Evolutionary conservation across 306 rosid genomes (phyloP), one percentile per base, ranked within the genome.

Genomic region (Begonia masoniana): DNA sequence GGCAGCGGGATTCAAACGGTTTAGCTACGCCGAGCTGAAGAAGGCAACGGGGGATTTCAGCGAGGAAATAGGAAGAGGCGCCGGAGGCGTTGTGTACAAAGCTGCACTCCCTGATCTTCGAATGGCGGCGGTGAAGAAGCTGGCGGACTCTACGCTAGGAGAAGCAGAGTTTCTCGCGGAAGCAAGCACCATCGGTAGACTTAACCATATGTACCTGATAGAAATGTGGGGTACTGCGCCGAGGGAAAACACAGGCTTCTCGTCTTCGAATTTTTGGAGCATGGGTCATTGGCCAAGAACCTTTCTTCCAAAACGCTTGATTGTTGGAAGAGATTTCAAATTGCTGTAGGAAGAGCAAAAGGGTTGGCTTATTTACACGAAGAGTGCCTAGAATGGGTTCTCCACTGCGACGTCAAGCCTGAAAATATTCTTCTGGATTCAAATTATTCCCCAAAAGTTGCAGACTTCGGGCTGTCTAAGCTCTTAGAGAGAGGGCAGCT

Each of bases 331-430:
- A 75, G 77, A 56, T 79, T 71, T 55, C 47, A 76, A 10, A 76
- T 78, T 55, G 83, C 92, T 8, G 13, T 74, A 2, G 86, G 92
- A 10, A 76, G 69, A 0, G 81, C 81, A 9, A 82, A 51, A 50
- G 86, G 81, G 5, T 62, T 82, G 11, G 74, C 79, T 52, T 82
- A 82, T 74, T n/a, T 82, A 12, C 86, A 82, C 15, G 86, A 82
- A 4, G 86, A 76, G 53, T 82, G 92, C 61, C 71, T 74, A 62
- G 91, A 82, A 57, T 82, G 92, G 86, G 69, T 79, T 58, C 59
- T 84, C n/a, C 94, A 81, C 16, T 84, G 84, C 15, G 94, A 84
- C 41, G 82, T 78, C 21, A 84, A 78, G 74, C 89, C 86, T 57
- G 79, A 78, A 6, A 84, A 84, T 54, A 78, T 81, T 57, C 79